Conservation (phyloP, 768 basidiomycete species). For the Hericium erinaceus region DNA sequence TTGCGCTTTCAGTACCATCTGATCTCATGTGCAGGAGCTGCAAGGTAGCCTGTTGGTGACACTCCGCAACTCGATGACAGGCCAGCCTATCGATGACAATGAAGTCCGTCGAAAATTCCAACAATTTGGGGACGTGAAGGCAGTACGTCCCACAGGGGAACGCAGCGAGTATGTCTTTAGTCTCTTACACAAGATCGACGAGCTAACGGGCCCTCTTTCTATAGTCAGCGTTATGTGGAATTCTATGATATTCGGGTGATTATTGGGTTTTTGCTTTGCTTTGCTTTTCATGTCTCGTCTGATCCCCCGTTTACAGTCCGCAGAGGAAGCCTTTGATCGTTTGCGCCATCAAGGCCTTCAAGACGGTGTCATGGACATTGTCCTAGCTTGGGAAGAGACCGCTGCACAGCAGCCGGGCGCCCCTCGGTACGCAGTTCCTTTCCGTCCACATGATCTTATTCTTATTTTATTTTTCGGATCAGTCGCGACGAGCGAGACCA, state of each 20-base stretch:
- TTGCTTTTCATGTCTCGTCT: background rate
- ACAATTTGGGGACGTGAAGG: conserved; percentile 86
- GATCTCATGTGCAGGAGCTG: conserved; percentile 37
- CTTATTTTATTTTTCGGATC: conserved; percentile 5
- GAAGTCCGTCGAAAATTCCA: conserved; percentile 84
- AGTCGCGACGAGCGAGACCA: conserved; percentile 25
- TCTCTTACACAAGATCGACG: background rate
- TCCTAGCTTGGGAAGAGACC: conserved; percentile 73
- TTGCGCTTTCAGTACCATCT: background rate
- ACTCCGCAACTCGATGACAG: conserved; percentile 58
- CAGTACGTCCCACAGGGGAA: conserved; percentile 55
- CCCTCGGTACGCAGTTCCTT: too few species aligned
- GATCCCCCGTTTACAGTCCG: conserved; percentile 39
- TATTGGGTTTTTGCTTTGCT: background rate
- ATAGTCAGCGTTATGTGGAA: conserved; percentile 86
- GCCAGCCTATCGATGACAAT: conserved; percentile 68
- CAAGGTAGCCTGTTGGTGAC: conserved; percentile 83
- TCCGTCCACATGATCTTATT: too few species aligned
- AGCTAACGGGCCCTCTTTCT: background rate
- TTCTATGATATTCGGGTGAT: conserved; percentile 83
- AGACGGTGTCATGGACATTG: conserved; percentile 84
- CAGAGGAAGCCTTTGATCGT: conserved; percentile 70
- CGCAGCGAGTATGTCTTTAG: conserved; percentile 43
- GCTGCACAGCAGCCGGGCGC: background rate
- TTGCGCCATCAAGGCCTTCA: conserved; percentile 70